phyloP scores from a whole-genome alignment of 2,329 filamentous ascomycete species.

The Penicillium hesseltinei region DNA sequence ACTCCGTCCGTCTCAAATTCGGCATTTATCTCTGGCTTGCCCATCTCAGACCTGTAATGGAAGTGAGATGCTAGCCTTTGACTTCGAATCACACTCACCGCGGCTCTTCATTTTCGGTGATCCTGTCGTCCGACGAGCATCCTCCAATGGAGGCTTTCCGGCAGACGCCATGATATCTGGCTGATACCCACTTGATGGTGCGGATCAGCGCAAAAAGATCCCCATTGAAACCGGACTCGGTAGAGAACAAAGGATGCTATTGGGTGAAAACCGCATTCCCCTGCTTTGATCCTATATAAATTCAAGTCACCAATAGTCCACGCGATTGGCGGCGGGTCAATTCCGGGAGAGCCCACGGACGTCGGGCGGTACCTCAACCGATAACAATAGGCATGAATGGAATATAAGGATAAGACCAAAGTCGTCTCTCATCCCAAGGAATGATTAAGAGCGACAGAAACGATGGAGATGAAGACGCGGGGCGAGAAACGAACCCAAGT shows the following conservation, averaged over 20 bases:
- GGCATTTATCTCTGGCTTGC: slow-evolving; percentile 4
- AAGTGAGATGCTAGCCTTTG: neutral
- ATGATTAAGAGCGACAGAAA: slow-evolving; percentile 17
- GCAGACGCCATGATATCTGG: slow-evolving; percentile 43
- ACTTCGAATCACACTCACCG: slow-evolving; percentile 37
- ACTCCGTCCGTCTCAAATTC: neutral
- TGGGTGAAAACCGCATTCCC: slow-evolving; percentile 42
- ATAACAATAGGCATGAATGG: slow-evolving; percentile 10
- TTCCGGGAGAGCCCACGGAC: slow-evolving; percentile 12
- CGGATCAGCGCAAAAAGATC: slow-evolving; percentile 38
- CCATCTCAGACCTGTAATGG: neutral
- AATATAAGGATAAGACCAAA: slow-evolving; percentile 17
- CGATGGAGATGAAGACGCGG: slow-evolving; percentile 23
- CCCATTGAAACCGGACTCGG: slow-evolving; percentile 41
- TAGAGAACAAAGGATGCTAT: slow-evolving; percentile 28
- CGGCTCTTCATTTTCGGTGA: slow-evolving; percentile 51
- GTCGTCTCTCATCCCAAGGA: slow-evolving; percentile 18
- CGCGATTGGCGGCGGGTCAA: slow-evolving; percentile 21
- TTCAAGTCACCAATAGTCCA: slow-evolving; percentile 15
- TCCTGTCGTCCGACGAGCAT: slow-evolving; percentile 45
- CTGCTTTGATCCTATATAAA: slow-evolving; percentile 17
- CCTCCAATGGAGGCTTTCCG: slow-evolving; percentile 45
- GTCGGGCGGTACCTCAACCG: slow-evolving; percentile 8
- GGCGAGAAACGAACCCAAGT: slow-evolving; percentile 24
- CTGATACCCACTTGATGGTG: slow-evolving; percentile 32